Base-by-base conservation (phyloP, 2,329 filamentous ascomycete species). In the Botrytis squamosa region DNA sequence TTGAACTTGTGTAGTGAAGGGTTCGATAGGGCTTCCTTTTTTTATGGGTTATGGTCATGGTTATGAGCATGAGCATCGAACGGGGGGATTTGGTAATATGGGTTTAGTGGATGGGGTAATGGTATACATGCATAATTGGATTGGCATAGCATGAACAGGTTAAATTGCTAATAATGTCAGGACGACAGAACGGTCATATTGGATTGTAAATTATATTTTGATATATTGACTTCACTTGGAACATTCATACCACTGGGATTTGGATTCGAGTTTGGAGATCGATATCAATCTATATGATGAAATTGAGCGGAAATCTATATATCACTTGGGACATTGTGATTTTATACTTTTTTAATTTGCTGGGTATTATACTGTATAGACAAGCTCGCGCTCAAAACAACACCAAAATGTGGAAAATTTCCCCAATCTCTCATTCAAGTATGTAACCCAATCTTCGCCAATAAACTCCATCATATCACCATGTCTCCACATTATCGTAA, bases 1-100 rank as follows among this genome's bases (percentile, higher is more conserved):
- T 91, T 72, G 40, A 71, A 40, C 44, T 71, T 33, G 14, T 20
- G 33, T 40, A 25, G 25, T 55, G n/a, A 70, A 1, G 22, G 16
- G 12, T 12, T 70, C 10, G 20, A n/a, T 57, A 14, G 25, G 25
- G 5, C 4, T 33, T 9, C 33, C n/a, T 42, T 33, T 57, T 29
- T 18, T 18, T 8, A 22, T 38, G 42, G 38, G 12, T n/a, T 57
- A 65, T 55, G 59, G 33, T 49, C 55, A 33, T 33, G 36, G 16
- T 49, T 68, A 36, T 36, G 36, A 9, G 67, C 38, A 36, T 65
- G 36, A 22, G 57, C 10, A 36, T 64, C 49, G 33, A 42, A 57
- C 25, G 16, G 33, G 22, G 14, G 25, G 12, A 40, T n/a, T 63
- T 42, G 22, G 59, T 3, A 46, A 33, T 33, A 33, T 6, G 64